phyloP scores from a whole-genome alignment of 345 rosid genomes.

The Murraya koenigii region DNA sequence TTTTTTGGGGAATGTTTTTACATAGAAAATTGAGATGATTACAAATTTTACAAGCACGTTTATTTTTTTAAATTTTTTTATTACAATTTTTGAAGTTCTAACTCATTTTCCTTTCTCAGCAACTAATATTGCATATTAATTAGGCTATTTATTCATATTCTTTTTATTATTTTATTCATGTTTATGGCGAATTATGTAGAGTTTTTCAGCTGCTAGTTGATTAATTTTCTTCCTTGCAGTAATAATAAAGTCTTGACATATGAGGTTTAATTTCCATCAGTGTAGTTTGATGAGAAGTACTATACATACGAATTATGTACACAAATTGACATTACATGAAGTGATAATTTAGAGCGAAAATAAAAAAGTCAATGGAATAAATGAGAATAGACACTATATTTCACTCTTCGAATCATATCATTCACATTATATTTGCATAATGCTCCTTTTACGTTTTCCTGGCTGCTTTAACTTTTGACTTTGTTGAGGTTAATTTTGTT shows the following conservation, averaged over 20 bases:
- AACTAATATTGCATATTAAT: not conserved
- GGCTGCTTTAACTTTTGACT: not conserved
- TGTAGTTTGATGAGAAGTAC: not conserved
- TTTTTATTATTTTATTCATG: not conserved
- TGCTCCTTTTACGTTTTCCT: not conserved
- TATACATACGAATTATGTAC: too few species aligned
- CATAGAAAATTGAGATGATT: not conserved
- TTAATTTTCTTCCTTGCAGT: not conserved
- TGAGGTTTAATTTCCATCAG: not conserved
- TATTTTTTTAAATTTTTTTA: too few species aligned
- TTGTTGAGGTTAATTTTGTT: not conserved
- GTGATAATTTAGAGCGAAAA: not conserved
- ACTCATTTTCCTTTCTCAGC: not conserved
- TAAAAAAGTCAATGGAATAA: not conserved
- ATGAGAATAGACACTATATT: not conserved
- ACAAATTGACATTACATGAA: too few species aligned
- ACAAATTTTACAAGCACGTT: too few species aligned
- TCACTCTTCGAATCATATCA: not conserved
- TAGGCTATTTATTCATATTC: not conserved
- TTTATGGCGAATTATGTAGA: constrained; percentile 8
- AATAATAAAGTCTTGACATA: not conserved
- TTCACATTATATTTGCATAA: too few species aligned
- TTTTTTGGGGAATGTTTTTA: too few species aligned
- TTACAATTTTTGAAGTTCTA: not conserved
- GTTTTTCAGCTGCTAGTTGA: not conserved